Evolutionary conservation across 495 filamentous ascomycete genomes (phyloP), one percentile per base, ranked within the genome.

Genomic region (Cercophora samala): DNA sequence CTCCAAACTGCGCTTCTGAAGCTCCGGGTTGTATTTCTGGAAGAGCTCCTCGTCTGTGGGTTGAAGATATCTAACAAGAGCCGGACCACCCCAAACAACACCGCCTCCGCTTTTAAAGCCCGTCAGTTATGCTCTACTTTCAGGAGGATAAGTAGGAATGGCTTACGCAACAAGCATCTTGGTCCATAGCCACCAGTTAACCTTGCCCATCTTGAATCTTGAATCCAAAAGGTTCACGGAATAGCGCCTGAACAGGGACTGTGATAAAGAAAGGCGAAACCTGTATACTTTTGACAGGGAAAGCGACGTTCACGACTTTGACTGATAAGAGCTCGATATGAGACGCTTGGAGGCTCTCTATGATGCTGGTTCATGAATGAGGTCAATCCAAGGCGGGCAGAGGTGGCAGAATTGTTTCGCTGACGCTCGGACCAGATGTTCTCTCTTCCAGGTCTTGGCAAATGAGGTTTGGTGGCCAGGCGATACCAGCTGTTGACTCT

Each of bases 41-140:
- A 96, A 91, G 9, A 98, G 83, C 78, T 97, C 93, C 76, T 97
- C 95, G 69, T 97, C 92, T 6, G 91, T 87, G 3, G 96, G 95
- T 61, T 87, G 86, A 51, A 98, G 81, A 69, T 86, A 96, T 73
- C 85, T 82, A n/a, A 93, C 87, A 58, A 97, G 78, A 4, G 91
- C 90, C 32, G 94, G 94, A 24, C 95, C 95, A 52, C 95, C 95
- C 68, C 97, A 80, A 76, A 85, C 87, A 58, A 93, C 80, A 37
- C 82, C 80, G 32, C 80, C 82, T 58, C 88, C 89, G 55, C 93
- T 97, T 70, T 68, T 63, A 26, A 65, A 61, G 60, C 25, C 18
- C 9, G 67, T 70, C 37, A 68, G 67, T 29, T 22, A 5, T 11
- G 1, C 22, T 56, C 18, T 21, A 56, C 55, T 19, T 22, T 56